phyloP scores from a whole-genome alignment of 306 rosid species.

The Vachellia pachyceras region DNA sequence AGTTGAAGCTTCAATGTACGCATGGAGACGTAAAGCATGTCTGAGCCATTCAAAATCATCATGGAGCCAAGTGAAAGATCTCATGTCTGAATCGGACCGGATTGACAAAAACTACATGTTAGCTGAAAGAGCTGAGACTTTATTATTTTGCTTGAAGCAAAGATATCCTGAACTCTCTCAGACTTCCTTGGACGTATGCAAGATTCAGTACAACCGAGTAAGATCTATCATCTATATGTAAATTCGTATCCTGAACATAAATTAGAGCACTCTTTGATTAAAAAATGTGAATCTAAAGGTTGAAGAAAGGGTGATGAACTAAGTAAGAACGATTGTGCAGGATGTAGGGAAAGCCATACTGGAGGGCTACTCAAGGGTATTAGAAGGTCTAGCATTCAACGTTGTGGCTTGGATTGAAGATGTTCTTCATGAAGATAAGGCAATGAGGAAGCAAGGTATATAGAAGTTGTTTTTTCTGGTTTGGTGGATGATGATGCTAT shows the following conservation, averaged over 20 bases:
- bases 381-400: slow-evolving; percentile 76
- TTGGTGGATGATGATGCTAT: slow-evolving; percentile 16
- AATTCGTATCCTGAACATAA: background rate
- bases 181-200: slow-evolving; percentile 88
- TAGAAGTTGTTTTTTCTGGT: slow-evolving; percentile 12
- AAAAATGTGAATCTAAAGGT: background rate
- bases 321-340: slow-evolving; percentile 47
- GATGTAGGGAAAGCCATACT: slow-evolving; percentile 76
- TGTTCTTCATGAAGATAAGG: slow-evolving; percentile 58
- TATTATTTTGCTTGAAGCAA: slow-evolving; percentile 79
- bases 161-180: slow-evolving; percentile 94
- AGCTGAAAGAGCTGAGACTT: slow-evolving; percentile 86
- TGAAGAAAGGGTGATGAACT: background rate
- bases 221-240: background rate
- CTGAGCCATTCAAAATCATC: slow-evolving; percentile 78
- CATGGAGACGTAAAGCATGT: slow-evolving; percentile 94
- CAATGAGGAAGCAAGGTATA: slow-evolving; percentile 53
- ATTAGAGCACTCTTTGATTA: background rate
- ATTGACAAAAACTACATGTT: slow-evolving; percentile 77
- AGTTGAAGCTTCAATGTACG: slow-evolving; percentile 93
- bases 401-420: slow-evolving; percentile 84
- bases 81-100: slow-evolving; percentile 65
- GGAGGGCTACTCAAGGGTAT: slow-evolving; percentile 79
- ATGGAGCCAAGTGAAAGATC: slow-evolving; percentile 88
- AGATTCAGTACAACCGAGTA: slow-evolving; percentile 88